A percentile compares a stretch with the other conserved stretches of the same genome.
phyloP scores from a whole-genome alignment of 305 asterid genomes.

The Petunia hybrid region DNA sequence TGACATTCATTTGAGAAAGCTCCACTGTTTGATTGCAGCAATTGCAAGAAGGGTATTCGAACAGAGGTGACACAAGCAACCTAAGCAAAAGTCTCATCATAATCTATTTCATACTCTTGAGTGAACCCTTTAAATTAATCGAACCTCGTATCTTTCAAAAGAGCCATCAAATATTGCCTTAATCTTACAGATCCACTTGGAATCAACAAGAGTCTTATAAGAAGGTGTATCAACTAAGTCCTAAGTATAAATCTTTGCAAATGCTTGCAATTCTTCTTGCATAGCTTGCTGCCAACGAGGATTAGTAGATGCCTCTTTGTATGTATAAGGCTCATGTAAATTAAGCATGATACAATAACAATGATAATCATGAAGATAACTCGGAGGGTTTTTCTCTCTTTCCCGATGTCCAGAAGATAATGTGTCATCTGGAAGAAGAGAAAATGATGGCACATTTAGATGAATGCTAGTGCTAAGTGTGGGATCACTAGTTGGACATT shows the following conservation, averaged over 20 bases:
- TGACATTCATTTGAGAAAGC: too few species aligned
- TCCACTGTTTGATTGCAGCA: background rate
- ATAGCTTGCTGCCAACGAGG: constrained; percentile 26
- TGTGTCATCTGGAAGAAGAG: background rate
- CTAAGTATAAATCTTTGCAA: background rate
- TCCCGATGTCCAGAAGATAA: background rate
- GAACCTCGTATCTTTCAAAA: background rate
- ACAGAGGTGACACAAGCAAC: background rate
- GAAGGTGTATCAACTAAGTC: background rate
- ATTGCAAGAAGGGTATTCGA: background rate
- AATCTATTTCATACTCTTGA: constrained; percentile 21
- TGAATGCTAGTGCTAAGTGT: background rate
- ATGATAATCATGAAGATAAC: background rate
- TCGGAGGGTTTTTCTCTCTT: background rate
- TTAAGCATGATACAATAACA: background rate
- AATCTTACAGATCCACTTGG: background rate
- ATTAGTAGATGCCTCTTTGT: background rate
- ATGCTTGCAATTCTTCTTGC: background rate
- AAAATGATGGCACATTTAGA: background rate
- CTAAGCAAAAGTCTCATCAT: background rate
- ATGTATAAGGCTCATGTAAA: background rate
- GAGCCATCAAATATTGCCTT: background rate
- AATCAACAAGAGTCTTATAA: background rate
- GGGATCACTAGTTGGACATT: background rate
- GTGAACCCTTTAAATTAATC: background rate